Evolutionary conservation across 345 rosid species (phyloP), one percentile per base, ranked within the genome.

Genomic region (Nephelium lappaceum): DNA sequence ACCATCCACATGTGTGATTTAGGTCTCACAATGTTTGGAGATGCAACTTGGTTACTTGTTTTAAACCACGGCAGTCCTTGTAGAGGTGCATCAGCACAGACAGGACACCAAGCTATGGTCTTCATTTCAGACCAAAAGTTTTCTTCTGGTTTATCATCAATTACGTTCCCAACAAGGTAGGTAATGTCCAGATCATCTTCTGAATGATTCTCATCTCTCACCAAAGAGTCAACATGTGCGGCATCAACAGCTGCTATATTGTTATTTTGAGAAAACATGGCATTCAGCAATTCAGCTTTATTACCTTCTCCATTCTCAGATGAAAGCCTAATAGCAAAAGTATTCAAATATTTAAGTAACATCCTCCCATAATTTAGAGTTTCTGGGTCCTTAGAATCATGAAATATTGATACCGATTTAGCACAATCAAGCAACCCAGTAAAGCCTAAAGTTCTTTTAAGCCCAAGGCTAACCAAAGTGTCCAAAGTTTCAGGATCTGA

Each of bases 101-200:
- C 81, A 78, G 98, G 98, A 86, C 98, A 95, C 97, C 98, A 95
- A 68, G 91, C 71, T 72, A 92, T 91, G 78, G 85, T 80, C 88
- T 86, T 92, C 79, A 95, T 69, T 82, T 93, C 95, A 81, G 87
- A 84, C 98, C 98, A 95, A 85, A 95, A 95, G n/a, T 86, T 90
- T 74, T 92, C 93, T 84, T 89, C 97, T 27, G 87, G 78, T 84
- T 83, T 85, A 81, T 87, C 88, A 78, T 81, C 87, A 82, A 83
- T 76, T 73, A 89, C 71, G 83, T 79, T 83, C 61, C 82, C 87
- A 73, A 87, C 83, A 77, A 90, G 81, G 82, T 77, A 86, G 65
- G 78, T 84, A 80, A 83, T 71, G 67, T 82, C 89, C 19, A 78
- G 64, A 71, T 83, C 87, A 85, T 84, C 85, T 75, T 73, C 64